A percentile compares a stretch with the other conserved stretches of the same genome.
Evolutionary conservation across 345 rosid genomes (phyloP).

Genomic region (Syzygium aqueum): DNA sequence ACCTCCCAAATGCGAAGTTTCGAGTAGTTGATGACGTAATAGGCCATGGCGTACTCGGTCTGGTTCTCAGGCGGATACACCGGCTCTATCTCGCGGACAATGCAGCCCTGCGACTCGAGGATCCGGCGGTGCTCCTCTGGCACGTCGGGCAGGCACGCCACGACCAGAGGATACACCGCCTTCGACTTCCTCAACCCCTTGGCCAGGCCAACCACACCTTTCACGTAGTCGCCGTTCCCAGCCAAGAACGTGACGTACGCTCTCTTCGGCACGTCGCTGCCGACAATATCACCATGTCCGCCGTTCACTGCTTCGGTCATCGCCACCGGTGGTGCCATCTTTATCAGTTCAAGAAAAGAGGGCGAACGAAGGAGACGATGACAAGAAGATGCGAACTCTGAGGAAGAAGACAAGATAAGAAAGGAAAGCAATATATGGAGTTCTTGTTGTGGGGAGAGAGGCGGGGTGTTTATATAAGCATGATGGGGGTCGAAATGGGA

Average conservation of each 20-base stretch:
- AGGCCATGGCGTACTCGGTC: constrained; percentile 75
- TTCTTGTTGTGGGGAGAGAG: background rate
- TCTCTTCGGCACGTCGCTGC: background rate
- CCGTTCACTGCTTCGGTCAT: background rate
- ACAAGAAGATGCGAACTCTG: background rate
- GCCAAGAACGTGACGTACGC: constrained; percentile 82
- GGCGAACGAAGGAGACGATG: background rate
- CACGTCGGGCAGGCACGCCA: constrained; percentile 72
- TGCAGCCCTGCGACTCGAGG: constrained; percentile 60
- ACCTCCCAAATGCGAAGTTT: constrained; percentile 96
- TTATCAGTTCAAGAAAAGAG: background rate
- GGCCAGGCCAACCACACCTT: constrained; percentile 78
- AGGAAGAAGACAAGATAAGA: background rate
- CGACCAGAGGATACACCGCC: constrained; percentile 55
- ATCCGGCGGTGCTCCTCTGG: constrained; percentile 72
- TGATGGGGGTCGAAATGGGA: background rate
- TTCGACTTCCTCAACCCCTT: constrained; percentile 66
- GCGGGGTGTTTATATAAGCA: background rate
- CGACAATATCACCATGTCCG: background rate
- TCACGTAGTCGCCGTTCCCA: constrained; percentile 70
- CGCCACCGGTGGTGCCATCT: background rate
- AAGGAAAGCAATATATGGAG: background rate
- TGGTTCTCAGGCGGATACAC: constrained; percentile 73
- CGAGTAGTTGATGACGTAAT: constrained; percentile 88
- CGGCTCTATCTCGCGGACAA: constrained; percentile 70